Evolutionary conservation across 352 stramenopile species (phyloP).

Genomic region (Globisporangium nodosum): DNA sequence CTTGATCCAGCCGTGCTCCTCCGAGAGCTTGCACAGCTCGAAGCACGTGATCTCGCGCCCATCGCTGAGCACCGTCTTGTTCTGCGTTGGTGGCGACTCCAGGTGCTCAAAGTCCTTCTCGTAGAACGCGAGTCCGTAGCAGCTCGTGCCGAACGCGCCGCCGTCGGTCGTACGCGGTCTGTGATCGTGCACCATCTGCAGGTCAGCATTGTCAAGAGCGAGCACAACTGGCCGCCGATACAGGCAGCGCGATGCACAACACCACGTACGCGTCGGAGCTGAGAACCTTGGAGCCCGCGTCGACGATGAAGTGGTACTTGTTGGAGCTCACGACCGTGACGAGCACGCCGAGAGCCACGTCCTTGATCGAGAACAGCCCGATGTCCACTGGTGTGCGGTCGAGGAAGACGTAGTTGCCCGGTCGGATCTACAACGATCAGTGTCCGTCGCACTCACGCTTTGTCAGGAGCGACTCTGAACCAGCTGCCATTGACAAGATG

Average conservation of each 20-base stretch:
- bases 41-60: constrained; percentile 48
- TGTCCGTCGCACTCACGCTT: background rate
- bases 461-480: background rate
- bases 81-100: constrained; percentile 39
- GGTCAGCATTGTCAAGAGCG: constrained; percentile 5
- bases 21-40: constrained; percentile 62
- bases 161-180: constrained; percentile 18
- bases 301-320: constrained; percentile 71
- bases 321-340: constrained; percentile 69
- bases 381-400: constrained; percentile 70
- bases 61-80: constrained; percentile 24
- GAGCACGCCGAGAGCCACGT: constrained; percentile 54
- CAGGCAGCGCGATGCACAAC: background rate
- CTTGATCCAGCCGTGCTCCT: constrained; percentile 71
- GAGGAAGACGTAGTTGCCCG: constrained; percentile 72
- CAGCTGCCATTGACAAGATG: background rate
- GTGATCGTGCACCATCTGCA: background rate
- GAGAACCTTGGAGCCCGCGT: constrained; percentile 65
- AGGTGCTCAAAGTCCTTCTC: constrained; percentile 63
- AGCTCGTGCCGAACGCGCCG: constrained; percentile 40
- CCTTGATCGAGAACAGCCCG: constrained; percentile 47
- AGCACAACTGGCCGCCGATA: background rate
- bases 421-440: constrained; percentile 33
- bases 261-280: constrained; percentile 46
- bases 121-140: constrained; percentile 63